A percentile compares a stretch with the other conserved stretches of the same genome.
These are phyloP conservation scores for Flaveria sonorensis DNA, from an alignment of 129 eudicot species.

Conservation along the genomic window DNA sequence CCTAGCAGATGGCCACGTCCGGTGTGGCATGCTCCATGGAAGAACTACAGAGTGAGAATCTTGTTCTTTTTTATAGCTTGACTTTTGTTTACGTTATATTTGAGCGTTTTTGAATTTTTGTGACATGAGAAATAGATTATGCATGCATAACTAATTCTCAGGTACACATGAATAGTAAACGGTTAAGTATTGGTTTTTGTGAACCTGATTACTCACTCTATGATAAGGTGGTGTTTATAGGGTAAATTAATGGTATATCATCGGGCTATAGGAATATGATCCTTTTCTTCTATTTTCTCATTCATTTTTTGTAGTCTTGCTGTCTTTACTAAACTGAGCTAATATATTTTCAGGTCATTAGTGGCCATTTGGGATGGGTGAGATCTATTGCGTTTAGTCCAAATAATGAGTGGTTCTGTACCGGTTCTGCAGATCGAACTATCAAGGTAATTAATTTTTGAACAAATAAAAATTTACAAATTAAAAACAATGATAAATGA, in stretches of 20 bases:
- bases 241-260: not conserved
- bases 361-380: constrained; percentile 99
- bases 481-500: not conserved
- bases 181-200: not conserved
- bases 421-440: constrained; percentile 98
- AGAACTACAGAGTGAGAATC: constrained; percentile 82
- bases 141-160: not conserved
- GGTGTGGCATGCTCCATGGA: constrained; percentile 97
- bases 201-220: not conserved
- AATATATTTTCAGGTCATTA: constrained; percentile 64
- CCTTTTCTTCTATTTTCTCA: not conserved
- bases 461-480: constrained; percentile 1
- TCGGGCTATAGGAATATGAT: constrained; percentile 12
- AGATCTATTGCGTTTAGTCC: constrained; percentile 95
- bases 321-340: not conserved
- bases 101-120: not conserved
- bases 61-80: constrained; percentile 3
- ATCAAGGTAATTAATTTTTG: constrained; percentile 60
- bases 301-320: not conserved
- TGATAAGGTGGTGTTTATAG: constrained; percentile 11
- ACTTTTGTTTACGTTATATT: constrained; percentile 8
- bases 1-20: constrained; percentile 99
- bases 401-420: constrained; percentile 92
- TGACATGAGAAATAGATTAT: not conserved
- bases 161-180: not conserved